phyloP scores from a whole-genome alignment of 2,329 filamentous ascomycete genomes.

The Venturia oleaginea region DNA sequence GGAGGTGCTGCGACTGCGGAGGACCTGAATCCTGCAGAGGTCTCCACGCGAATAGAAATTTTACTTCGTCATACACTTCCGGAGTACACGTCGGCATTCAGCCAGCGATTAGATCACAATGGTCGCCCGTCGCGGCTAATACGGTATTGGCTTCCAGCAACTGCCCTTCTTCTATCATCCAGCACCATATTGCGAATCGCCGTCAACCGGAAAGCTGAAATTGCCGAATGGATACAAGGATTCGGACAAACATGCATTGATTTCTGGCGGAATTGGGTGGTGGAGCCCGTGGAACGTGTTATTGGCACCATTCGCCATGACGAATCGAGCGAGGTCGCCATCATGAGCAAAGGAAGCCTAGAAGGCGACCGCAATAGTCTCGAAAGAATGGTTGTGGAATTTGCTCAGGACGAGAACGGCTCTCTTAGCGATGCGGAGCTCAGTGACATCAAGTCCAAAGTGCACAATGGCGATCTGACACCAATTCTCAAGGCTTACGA shows the following conservation, averaged over 20 bases:
- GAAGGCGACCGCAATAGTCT: constrained; percentile 83
- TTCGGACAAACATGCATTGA: constrained; percentile 71
- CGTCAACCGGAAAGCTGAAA: constrained; percentile 63
- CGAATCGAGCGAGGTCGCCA: constrained; percentile 82
- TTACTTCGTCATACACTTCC: constrained; percentile 64
- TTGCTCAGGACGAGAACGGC: constrained; percentile 68
- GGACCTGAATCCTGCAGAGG: constrained; percentile 38
- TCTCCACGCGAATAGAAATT: constrained; percentile 57
- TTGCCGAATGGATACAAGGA: constrained; percentile 70
- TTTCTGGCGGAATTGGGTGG: constrained; percentile 95
- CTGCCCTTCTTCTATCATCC: constrained; percentile 61
- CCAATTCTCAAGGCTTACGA: constrained; percentile 88
- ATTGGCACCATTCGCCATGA: constrained; percentile 91
- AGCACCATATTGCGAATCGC: constrained; percentile 77
- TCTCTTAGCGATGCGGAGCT: constrained; percentile 61
- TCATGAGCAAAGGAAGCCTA: constrained; percentile 90
- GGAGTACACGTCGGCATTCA: constrained; percentile 51
- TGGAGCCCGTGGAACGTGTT: constrained; percentile 74
- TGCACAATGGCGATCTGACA: constrained; percentile 86
- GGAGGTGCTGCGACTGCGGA: constrained; percentile 26
- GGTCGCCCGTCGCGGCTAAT: constrained; percentile 67
- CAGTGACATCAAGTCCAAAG: constrained; percentile 63
- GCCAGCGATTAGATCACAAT: constrained; percentile 49
- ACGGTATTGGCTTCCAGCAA: constrained; percentile 80
- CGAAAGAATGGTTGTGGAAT: constrained; percentile 97